Conservation (phyloP, 768 basidiomycete genomes). For the Naematelia encephala region DNA sequence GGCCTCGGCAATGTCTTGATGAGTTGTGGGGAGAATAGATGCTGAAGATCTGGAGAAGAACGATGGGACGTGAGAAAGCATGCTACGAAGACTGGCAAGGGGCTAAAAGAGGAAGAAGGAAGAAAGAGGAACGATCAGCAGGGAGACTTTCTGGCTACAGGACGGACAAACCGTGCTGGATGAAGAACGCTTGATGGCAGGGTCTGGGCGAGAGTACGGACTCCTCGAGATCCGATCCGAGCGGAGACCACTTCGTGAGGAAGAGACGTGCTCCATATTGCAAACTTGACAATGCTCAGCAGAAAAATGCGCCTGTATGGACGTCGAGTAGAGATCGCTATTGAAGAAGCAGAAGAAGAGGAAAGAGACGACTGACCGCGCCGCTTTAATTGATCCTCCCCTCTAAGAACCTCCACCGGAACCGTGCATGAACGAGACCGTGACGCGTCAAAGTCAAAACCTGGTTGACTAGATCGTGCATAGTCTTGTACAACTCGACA, state of each 20-base stretch:
- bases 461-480: conserved; percentile 11
- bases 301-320: too few relatives aligned
- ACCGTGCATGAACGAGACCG: neutral
- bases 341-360: too few relatives aligned
- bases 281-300: neutral
- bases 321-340: too few relatives aligned
- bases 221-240: conserved; percentile 24
- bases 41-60: conserved; percentile 21
- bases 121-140: neutral
- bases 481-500: neutral
- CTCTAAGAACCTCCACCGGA: neutral
- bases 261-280: conserved; percentile 37
- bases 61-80: conserved; percentile 28
- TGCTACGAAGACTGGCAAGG: neutral
- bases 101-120: neutral
- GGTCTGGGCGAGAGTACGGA: conserved; percentile 32
- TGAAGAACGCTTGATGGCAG: neutral
- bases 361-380: neutral
- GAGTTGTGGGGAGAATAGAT: conserved; percentile 21
- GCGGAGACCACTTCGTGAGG: conserved; percentile 14
- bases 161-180: neutral
- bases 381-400: neutral
- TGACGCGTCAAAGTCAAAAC: conserved; percentile 12
- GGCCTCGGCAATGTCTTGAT: conserved; percentile 11
- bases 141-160: neutral